Evolutionary conservation across 257 asterid species (phyloP).

Genomic region (Penstemon eatonii): DNA sequence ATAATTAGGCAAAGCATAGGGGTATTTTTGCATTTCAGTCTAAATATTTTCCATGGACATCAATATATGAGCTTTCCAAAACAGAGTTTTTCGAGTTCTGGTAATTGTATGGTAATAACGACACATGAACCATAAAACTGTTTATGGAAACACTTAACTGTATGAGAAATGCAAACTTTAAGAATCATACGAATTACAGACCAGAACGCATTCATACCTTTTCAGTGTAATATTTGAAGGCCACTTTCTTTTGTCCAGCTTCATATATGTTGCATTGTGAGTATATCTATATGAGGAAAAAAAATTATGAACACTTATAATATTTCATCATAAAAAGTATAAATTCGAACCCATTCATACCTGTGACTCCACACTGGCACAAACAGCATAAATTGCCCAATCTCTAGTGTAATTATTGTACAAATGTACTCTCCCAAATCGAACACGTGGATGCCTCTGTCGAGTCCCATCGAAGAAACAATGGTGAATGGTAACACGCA

Average conservation of each 20-base stretch:
- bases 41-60: no score
- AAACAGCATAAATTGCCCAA: conserved; percentile 88
- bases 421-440: conserved; percentile 89
- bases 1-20: no score
- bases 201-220: conserved; percentile 50
- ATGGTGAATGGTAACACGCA: conserved; percentile 90
- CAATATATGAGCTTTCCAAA: no score
- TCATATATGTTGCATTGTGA: conserved; percentile 91
- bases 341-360: conserved; percentile 30
- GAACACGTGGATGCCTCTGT: conserved; percentile 88
- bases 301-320: conserved; percentile 4
- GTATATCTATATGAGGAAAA: conserved; percentile 46
- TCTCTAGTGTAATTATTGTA: conserved; percentile 86
- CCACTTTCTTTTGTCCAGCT: conserved; percentile 78
- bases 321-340: background rate
- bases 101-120: background rate
- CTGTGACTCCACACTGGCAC: conserved; percentile 98
- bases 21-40: no score
- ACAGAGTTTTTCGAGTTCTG: no score
- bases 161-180: conserved; percentile 5
- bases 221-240: conserved; percentile 81
- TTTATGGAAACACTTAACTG: background rate
- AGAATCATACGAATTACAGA: conserved; percentile 2
- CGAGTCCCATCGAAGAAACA: conserved; percentile 91
- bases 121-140: background rate